Conservation (phyloP, 495 filamentous ascomycete species). For the Talaromyces wortmannii region DNA sequence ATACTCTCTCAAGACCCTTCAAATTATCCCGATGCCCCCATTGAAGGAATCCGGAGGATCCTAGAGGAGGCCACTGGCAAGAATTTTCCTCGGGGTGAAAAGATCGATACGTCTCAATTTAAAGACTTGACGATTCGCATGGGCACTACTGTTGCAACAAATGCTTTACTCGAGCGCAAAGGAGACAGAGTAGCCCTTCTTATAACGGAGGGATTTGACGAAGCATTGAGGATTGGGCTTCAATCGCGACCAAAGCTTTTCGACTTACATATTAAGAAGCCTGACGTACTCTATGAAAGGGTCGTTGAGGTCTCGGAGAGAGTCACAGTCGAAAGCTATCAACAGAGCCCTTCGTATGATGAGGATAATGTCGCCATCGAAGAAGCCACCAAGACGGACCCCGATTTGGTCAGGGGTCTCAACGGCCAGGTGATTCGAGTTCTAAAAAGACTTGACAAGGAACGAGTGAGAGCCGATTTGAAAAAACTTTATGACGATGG, state of each 20-base stretch:
- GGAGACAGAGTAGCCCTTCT: conserved; percentile 82
- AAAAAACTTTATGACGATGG: too few relatives aligned
- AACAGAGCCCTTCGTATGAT: too few relatives aligned
- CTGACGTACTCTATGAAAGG: conserved; percentile 62
- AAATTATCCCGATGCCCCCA: conserved; percentile 75
- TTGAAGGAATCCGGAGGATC: conserved; percentile 80
- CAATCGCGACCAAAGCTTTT: conserved; percentile 69
- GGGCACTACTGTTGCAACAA: conserved; percentile 81
- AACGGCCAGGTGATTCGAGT: too few relatives aligned
- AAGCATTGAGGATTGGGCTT: conserved; percentile 76
- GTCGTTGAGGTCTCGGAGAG: conserved; percentile 71
- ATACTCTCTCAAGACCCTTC: conserved; percentile 75
- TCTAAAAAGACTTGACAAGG: too few relatives aligned
- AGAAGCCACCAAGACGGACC: too few relatives aligned
- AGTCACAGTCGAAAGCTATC: too few relatives aligned
- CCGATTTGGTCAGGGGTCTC: too few relatives aligned
- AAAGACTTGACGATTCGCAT: conserved; percentile 77
- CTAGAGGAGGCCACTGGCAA: conserved; percentile 65
- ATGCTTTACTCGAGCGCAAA: conserved; percentile 81
- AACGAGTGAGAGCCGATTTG: too few relatives aligned
- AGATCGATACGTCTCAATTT: conserved; percentile 28
- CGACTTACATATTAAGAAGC: conserved; percentile 63
- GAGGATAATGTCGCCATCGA: too few relatives aligned
- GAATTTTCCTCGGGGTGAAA: conserved; percentile 66
- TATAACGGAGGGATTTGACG: conserved; percentile 80